Base-by-base conservation (phyloP, 2,329 filamentous ascomycete genomes). In the Ophiosphaerella herpotricha region DNA sequence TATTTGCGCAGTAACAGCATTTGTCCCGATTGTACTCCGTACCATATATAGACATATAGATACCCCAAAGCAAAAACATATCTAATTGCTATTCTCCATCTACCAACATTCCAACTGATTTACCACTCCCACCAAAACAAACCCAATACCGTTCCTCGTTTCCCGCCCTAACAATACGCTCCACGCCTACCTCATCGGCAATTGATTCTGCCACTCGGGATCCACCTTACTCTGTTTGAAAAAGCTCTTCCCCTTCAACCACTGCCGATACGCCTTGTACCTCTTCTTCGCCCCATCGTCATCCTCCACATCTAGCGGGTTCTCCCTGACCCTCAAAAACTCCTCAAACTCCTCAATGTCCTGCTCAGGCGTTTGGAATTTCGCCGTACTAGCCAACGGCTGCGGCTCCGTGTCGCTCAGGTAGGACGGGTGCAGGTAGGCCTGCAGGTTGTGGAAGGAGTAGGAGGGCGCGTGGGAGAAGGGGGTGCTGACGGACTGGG, bases 251-350 rank as follows among this genome's bases (percentile, higher is more conserved):
- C 93, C 93, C 55, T 86, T 83, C 67, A 99, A 79, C 93, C 94
- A 99, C 75, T 97, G 95, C 65, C 87, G 80, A 75, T 99, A 99
- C 8, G 92, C 90, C 76, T 96, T 97, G 74, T 99, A 99, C 61
- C 94, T 81, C 81, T 97, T 97, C 82, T 96, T 97, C 35, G 83
- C 82, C 39, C 86, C 82, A 72, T 97, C 94, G 66, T 95, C 92
- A 38, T 92, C 87, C 1, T 86, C 87, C 12, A 97, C 93, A 2
- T 90, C 95, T 44, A 99, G 76, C 14, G 91, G 90, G 63, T 96
- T 90, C 53, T 94, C 89, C 4, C 83, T 85, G 11, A 94, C 84
- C 37, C 82, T 83, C 48, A 97, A 72, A 65, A 94, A 88, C 54
- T 94, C 89, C 26, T 79, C 79, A 72, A 95, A 97, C 50, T 90